Evolutionary conservation across 2,329 filamentous ascomycete genomes (phyloP).

Genomic region (Monosporascus sp.): DNA sequence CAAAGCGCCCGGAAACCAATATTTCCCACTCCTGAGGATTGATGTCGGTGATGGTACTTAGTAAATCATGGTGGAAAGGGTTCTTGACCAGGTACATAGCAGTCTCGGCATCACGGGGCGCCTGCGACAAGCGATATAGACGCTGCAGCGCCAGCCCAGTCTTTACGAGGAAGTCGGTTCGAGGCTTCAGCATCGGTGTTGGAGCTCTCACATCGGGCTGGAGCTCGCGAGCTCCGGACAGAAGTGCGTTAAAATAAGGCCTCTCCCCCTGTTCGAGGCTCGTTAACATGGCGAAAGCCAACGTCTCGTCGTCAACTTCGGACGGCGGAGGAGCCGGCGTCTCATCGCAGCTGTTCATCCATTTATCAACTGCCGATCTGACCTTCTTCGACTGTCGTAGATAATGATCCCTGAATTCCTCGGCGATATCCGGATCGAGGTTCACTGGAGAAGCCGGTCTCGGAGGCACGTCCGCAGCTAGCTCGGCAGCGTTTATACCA

Average conservation of each 20-base stretch:
- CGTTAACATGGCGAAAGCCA: conserved; percentile 89
- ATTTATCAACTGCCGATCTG: conserved; percentile 82
- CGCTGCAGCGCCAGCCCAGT: conserved; percentile 76
- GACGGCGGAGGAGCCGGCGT: conserved; percentile 70
- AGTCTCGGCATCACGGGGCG: conserved; percentile 79
- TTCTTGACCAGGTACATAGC: conserved; percentile 84
- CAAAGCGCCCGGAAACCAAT: conserved; percentile 85
- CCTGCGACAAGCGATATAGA: conserved; percentile 68
- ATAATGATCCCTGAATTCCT: conserved; percentile 90
- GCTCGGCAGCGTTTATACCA: conserved; percentile 54
- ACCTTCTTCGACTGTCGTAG: conserved; percentile 89
- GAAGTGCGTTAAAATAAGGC: conserved; percentile 75
- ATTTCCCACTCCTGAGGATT: conserved; percentile 96
- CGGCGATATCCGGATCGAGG: conserved; percentile 88
- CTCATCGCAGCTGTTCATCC: conserved; percentile 77
- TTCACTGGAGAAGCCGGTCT: conserved; percentile 60
- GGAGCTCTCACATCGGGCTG: conserved; percentile 57
- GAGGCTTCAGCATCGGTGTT: conserved; percentile 59
- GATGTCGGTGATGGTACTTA: conserved; percentile 82
- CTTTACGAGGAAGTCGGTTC: conserved; percentile 70
- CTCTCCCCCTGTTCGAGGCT: conserved; percentile 72
- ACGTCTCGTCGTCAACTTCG: conserved; percentile 89
- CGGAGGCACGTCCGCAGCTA: conserved; percentile 54
- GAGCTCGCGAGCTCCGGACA: conserved; percentile 57
- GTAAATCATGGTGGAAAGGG: conserved; percentile 73